Conservation (phyloP, 2,329 filamentous ascomycete genomes). For the Sporothrix phasma region DNA sequence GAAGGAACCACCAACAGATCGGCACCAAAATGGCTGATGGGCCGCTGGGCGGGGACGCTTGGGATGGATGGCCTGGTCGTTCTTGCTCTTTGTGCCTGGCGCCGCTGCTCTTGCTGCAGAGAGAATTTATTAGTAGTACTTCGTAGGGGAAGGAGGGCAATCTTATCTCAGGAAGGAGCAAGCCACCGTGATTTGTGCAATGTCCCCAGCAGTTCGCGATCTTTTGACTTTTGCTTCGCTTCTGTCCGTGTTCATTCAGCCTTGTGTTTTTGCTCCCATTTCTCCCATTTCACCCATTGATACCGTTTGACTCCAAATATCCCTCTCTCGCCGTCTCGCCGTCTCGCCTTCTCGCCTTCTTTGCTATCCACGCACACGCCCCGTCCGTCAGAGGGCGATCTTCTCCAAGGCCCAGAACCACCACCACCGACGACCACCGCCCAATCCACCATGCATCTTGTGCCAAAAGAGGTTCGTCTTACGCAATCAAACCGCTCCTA, state of each 20-base stretch:
- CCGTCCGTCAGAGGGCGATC: slow-evolving; percentile 5
- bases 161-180: slow-evolving; percentile 2
- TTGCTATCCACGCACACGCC: neutral
- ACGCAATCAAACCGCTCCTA: slow-evolving; percentile 1
- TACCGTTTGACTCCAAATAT: neutral
- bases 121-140: neutral
- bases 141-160: neutral
- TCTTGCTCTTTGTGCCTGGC: neutral
- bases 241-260: neutral
- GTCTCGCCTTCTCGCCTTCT: too few relatives aligned
- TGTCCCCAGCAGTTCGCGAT: neutral
- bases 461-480: slow-evolving; percentile 28
- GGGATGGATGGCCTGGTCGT: neutral
- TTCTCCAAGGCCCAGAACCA: neutral
- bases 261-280: neutral
- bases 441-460: slow-evolving; percentile 26
- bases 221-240: neutral
- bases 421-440: too few relatives aligned
- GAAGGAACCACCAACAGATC: neutral
- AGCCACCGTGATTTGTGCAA: neutral
- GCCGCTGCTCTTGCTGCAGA: neutral
- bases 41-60: too few relatives aligned
- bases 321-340: neutral
- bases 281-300: neutral
- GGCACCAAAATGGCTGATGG: neutral